Evolutionary conservation across 306 rosid species (phyloP).

Genomic region (Hippophae rhamnoides): DNA sequence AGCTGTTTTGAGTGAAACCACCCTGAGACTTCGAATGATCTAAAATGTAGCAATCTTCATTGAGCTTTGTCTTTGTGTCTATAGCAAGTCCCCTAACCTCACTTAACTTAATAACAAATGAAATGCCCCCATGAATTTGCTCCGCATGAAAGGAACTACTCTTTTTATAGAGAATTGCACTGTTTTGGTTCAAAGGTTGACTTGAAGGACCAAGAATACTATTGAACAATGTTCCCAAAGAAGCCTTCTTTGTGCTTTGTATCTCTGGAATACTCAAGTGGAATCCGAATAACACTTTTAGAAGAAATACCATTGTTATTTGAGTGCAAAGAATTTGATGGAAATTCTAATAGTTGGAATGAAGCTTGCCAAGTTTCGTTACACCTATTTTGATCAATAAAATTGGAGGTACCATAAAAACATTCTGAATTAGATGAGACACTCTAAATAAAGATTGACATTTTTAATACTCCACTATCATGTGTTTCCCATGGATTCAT

Average conservation of each 20-base stretch:
- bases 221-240: no score
- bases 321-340: conserved; percentile 38
- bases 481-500: no score
- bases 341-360: conserved; percentile 37
- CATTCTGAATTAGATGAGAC: no score
- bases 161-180: no score
- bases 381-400: conserved; percentile 36
- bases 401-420: no score
- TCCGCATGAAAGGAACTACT: no score
- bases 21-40: conserved; percentile 30
- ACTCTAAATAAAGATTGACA: no score
- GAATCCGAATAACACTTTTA: conserved; percentile 20
- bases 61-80: conserved; percentile 24
- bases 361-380: conserved; percentile 47
- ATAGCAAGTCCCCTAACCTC: conserved; percentile 23
- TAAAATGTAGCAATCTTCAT: conserved; percentile 29
- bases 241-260: conserved; percentile 17
- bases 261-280: conserved; percentile 35
- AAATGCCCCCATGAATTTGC: conserved; percentile 23
- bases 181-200: no score
- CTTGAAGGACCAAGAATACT: no score
- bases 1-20: conserved; percentile 28
- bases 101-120: conserved; percentile 18
- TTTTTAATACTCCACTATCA: no score
- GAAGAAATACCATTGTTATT: conserved; percentile 43